Evolutionary conservation across 2,329 filamentous ascomycete genomes (phyloP).

Genomic region (Colletotrichum sp.): DNA sequence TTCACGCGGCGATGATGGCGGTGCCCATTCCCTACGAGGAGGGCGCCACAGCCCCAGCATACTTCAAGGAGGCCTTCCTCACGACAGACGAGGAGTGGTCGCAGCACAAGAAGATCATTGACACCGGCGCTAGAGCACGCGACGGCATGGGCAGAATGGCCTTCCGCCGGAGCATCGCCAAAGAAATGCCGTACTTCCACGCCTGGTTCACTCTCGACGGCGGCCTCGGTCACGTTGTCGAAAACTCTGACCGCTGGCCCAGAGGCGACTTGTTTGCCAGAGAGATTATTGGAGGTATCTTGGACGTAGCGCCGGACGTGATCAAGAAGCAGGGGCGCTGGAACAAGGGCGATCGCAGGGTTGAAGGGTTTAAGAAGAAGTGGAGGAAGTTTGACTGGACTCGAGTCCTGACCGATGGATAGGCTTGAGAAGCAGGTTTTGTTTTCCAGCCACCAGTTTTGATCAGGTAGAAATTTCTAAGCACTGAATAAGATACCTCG

Average conservation of each 20-base stretch:
- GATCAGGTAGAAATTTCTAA: neutral
- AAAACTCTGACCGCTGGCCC: slow-evolving; percentile 86
- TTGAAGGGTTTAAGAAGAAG: slow-evolving; percentile 79
- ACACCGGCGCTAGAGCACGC: slow-evolving; percentile 72
- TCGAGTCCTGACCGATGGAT: slow-evolving; percentile 53
- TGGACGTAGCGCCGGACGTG: slow-evolving; percentile 80
- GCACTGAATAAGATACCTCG: neutral
- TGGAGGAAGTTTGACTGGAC: slow-evolving; percentile 97
- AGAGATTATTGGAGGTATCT: slow-evolving; percentile 90
- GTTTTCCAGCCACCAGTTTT: neutral
- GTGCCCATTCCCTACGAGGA: slow-evolving; percentile 89
- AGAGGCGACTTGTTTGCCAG: slow-evolving; percentile 90
- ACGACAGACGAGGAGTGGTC: slow-evolving; percentile 91
- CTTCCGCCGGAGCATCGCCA: slow-evolving; percentile 82
- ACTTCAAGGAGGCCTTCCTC: slow-evolving; percentile 94
- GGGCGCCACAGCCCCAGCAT: slow-evolving; percentile 90
- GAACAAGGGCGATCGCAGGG: slow-evolving; percentile 71
- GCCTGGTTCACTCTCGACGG: slow-evolving; percentile 95
- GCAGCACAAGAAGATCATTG: slow-evolving; percentile 93
- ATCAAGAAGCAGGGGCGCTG: slow-evolving; percentile 92
- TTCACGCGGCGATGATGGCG: slow-evolving; percentile 84
- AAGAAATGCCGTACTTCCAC: slow-evolving; percentile 99
- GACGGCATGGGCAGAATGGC: slow-evolving; percentile 78
- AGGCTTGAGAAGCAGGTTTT: neutral
- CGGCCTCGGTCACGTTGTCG: slow-evolving; percentile 89